phyloP scores from a whole-genome alignment of 2,329 filamentous ascomycete genomes.

The Aspergillus melleus region DNA sequence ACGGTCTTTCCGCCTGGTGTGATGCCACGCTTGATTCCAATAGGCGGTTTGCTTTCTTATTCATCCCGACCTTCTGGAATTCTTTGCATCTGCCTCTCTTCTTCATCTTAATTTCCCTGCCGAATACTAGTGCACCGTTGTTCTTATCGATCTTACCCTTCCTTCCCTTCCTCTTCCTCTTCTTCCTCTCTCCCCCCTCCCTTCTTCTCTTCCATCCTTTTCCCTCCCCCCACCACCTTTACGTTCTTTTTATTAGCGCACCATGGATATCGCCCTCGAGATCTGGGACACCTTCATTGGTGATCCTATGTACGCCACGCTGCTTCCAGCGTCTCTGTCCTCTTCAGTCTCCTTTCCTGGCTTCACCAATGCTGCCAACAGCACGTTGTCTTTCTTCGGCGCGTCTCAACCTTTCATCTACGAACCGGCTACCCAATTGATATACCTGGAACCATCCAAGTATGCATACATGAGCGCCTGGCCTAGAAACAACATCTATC shows the following conservation, averaged over 20 bases:
- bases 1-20: constrained; percentile 35
- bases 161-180: neutral
- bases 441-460: constrained; percentile 68
- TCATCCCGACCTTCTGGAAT: neutral
- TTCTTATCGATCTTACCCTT: neutral
- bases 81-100: neutral
- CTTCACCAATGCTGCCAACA: constrained; percentile 56
- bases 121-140: no score
- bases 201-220: neutral
- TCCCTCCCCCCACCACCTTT: neutral
- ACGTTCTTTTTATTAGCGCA: constrained; percentile 5
- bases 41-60: constrained; percentile 11
- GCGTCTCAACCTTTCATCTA: constrained; percentile 53
- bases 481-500: constrained; percentile 72
- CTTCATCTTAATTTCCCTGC: neutral
- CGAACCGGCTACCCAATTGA: constrained; percentile 68
- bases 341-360: constrained; percentile 55
- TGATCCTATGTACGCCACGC: constrained; percentile 73
- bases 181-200: neutral
- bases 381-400: constrained; percentile 56
- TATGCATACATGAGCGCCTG: constrained; percentile 78
- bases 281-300: constrained; percentile 76
- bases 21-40: constrained; percentile 20
- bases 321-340: constrained; percentile 62
- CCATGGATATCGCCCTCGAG: constrained; percentile 92